These are phyloP conservation scores for Lipomyces anomalus DNA, from an alignment of 805 yeast genomes.

Conservation along the genomic window DNA sequence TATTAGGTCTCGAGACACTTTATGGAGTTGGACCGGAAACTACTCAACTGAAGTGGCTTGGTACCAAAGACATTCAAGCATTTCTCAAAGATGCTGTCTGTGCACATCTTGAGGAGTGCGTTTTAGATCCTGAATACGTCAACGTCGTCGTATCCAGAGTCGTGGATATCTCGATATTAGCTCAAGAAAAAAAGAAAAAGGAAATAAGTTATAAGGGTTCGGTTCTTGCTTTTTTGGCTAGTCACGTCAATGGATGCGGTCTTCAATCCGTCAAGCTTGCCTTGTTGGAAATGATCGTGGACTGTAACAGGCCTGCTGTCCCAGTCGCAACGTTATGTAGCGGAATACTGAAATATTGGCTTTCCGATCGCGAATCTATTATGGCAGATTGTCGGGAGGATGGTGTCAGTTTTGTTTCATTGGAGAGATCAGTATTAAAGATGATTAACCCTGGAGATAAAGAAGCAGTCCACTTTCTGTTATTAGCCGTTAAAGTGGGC, in stretches of 20 bases:
- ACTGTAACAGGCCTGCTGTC: conserved; percentile 34
- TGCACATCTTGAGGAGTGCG: conserved; percentile 39
- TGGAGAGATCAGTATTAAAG: conserved; percentile 56
- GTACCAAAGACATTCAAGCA: conserved; percentile 57
- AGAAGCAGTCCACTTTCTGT: conserved; percentile 58
- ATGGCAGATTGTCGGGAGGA: conserved; percentile 40
- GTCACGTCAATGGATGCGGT: conserved; percentile 55
- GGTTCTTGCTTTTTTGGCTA: conserved; percentile 57
- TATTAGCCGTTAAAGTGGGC: conserved; percentile 40
- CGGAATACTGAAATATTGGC: conserved; percentile 42
- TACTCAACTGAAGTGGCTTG: conserved; percentile 46
- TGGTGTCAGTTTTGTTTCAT: conserved; percentile 46
- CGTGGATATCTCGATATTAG: conserved; percentile 29
- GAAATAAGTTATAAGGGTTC: conserved; percentile 34
- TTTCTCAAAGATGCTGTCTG: conserved; percentile 39
- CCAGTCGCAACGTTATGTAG: conserved; percentile 38
- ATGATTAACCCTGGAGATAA: conserved; percentile 60
- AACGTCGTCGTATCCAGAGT: conserved; percentile 5
- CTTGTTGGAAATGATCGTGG: conserved; percentile 44
- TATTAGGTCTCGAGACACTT: conserved; percentile 38
- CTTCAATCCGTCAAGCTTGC: conserved; percentile 53
- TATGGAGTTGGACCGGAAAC: conserved; percentile 48
- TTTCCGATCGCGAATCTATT: conserved; percentile 45
- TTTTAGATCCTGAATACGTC: conserved; percentile 48
- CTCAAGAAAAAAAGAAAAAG: conserved; percentile 24